Evolutionary conservation across 2,329 filamentous ascomycete genomes (phyloP).

Genomic region (Alternaria brassicicola): DNA sequence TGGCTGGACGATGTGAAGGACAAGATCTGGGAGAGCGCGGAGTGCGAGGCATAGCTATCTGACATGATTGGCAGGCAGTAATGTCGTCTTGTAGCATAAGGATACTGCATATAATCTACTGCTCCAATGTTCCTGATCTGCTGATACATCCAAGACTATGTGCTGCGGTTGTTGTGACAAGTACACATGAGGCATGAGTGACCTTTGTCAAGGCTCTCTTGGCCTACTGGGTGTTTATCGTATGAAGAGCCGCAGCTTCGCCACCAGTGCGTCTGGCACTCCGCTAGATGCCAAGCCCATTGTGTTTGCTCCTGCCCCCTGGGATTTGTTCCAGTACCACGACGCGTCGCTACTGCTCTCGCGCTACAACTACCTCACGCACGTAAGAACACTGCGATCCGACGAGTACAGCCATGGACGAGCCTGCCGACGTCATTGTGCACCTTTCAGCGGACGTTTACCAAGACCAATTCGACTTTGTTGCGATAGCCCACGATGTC

Average conservation of each 20-base stretch:
- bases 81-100: neutral
- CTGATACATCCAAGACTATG: neutral
- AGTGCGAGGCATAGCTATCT: neutral
- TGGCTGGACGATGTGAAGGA: neutral
- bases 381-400: too few relatives aligned
- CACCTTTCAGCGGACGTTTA: neutral
- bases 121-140: neutral
- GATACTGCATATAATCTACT: neutral
- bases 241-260: neutral
- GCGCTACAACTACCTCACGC: neutral
- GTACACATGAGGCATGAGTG: neutral
- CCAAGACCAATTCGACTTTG: neutral
- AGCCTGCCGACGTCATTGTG: neutral
- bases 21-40: neutral
- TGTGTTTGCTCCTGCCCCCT: neutral
- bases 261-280: neutral
- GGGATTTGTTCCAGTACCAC: neutral
- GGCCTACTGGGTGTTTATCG: neutral
- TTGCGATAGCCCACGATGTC: neutral
- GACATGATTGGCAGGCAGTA: neutral
- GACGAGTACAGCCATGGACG: neutral
- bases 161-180: neutral
- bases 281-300: neutral
- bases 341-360: neutral
- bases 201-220: neutral